These are phyloP conservation scores for Desmodesmus armatus DNA, from an alignment of 139 green algal species.

Conservation along the genomic window DNA sequence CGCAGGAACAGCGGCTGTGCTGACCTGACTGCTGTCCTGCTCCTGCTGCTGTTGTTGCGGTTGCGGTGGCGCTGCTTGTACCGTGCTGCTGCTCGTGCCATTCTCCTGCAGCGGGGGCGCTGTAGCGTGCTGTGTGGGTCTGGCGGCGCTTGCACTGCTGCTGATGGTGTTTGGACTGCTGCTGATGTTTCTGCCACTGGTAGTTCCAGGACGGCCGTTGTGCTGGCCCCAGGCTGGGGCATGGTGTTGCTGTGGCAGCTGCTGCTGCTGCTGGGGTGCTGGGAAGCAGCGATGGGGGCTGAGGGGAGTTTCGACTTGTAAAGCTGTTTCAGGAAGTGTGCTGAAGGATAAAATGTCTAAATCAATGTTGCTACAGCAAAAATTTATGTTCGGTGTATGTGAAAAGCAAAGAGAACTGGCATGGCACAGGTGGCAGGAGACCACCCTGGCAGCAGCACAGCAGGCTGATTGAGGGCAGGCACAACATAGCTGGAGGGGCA, in stretches of 20 bases:
- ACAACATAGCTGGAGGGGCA: too few relatives aligned
- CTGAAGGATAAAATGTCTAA: too few relatives aligned
- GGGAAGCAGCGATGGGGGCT: too few relatives aligned
- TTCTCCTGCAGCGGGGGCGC: too few relatives aligned
- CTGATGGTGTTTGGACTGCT: constrained; percentile 1
- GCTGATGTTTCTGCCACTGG: not conserved
- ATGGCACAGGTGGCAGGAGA: too few relatives aligned
- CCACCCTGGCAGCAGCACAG: too few relatives aligned
- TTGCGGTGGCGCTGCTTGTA: not conserved
- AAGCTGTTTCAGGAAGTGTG: too few relatives aligned
- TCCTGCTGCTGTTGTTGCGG: constrained; percentile 7
- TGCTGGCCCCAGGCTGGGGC: not conserved
- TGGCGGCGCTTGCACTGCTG: not conserved
- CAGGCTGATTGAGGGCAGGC: too few relatives aligned
- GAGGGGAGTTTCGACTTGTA: too few relatives aligned
- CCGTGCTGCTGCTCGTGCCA: not conserved
- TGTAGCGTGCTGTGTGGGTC: not conserved
- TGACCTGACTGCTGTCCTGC: not conserved
- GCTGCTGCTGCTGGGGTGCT: constrained; percentile 12
- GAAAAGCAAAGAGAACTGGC: too few relatives aligned
- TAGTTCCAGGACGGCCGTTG: not conserved
- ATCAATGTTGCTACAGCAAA: too few relatives aligned
- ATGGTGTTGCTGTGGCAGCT: not conserved
- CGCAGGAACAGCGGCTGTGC: not conserved
- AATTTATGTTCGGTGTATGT: too few relatives aligned